Evolutionary conservation across 768 basidiomycete species (phyloP).

Genomic region (Phanerochaete sordida): DNA sequence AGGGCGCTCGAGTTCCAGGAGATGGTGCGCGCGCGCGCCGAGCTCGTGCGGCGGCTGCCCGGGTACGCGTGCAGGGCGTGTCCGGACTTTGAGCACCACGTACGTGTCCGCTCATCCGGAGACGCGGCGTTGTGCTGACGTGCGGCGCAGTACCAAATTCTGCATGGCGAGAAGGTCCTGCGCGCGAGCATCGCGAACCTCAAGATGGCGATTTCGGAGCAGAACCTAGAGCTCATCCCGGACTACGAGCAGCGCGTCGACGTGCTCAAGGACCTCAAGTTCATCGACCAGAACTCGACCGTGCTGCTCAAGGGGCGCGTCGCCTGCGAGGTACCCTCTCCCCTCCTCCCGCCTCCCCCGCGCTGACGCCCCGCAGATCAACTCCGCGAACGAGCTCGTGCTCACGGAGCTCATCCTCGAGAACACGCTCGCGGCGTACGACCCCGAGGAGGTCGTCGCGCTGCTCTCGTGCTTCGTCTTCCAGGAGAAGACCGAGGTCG

Average conservation of each 20-base stretch:
- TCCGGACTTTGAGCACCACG: slow-evolving; percentile 70
- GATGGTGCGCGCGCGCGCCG: slow-evolving; percentile 55
- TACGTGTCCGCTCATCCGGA: slow-evolving; percentile 35
- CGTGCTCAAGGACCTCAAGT: slow-evolving; percentile 86
- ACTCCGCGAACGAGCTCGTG: slow-evolving; percentile 95
- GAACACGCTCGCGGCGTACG: slow-evolving; percentile 86
- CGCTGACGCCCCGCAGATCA: slow-evolving; percentile 58
- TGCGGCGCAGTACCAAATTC: slow-evolving; percentile 56
- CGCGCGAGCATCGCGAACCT: slow-evolving; percentile 71
- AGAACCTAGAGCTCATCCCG: slow-evolving; percentile 93
- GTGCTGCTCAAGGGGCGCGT: slow-evolving; percentile 95
- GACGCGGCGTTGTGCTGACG: neutral
- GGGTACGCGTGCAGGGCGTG: slow-evolving; percentile 54
- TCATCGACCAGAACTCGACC: slow-evolving; percentile 94
- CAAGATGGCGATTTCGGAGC: slow-evolving; percentile 87
- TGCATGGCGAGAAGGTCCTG: slow-evolving; percentile 76
- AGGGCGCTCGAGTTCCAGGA: slow-evolving; percentile 93
- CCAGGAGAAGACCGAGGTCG: slow-evolving; percentile 94
- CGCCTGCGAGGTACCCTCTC: slow-evolving; percentile 79
- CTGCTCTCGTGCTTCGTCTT: slow-evolving; percentile 96
- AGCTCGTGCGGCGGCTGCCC: slow-evolving; percentile 40
- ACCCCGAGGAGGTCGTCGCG: slow-evolving; percentile 95
- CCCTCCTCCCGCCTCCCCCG: neutral
- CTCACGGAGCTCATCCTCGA: slow-evolving; percentile 96
- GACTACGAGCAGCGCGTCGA: slow-evolving; percentile 95